Conservation (phyloP, 805 yeast genomes). For the Priceomyces carsonii region DNA sequence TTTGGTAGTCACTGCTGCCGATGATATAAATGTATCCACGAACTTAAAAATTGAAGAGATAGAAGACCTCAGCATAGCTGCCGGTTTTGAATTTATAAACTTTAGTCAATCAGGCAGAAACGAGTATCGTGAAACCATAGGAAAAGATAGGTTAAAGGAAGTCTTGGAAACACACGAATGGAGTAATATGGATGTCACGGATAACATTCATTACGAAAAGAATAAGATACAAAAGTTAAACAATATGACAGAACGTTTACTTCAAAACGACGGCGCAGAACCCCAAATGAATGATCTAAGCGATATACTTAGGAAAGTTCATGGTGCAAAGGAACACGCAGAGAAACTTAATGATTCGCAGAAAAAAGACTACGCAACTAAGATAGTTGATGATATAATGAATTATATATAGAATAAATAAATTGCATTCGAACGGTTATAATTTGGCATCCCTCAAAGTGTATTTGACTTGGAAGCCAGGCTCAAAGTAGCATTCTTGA, state of each 20-base stretch:
- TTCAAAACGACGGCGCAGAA: slow-evolving; percentile 12
- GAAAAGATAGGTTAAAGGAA: slow-evolving; percentile 45
- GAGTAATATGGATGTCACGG: slow-evolving; percentile 21
- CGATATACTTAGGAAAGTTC: slow-evolving; percentile 30
- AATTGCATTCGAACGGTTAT: slow-evolving; percentile 30
- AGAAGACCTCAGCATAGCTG: slow-evolving; percentile 38
- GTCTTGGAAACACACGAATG: slow-evolving; percentile 52
- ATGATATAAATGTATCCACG: slow-evolving; percentile 2
- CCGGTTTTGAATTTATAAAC: slow-evolving; percentile 47
- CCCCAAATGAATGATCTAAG: slow-evolving; percentile 24
- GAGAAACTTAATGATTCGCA: slow-evolving; percentile 23
- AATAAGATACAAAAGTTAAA: slow-evolving; percentile 20
- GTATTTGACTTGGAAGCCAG: slow-evolving; percentile 48
- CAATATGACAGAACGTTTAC: slow-evolving; percentile 28
- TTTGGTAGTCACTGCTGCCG: slow-evolving; percentile 32
- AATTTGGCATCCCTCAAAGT: slow-evolving; percentile 10
- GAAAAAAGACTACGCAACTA: slow-evolving; percentile 32
- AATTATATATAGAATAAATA: slow-evolving; percentile 36
- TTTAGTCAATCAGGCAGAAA: slow-evolving; percentile 32
- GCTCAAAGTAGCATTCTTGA: slow-evolving; percentile 72
- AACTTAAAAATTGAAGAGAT: slow-evolving; percentile 19
- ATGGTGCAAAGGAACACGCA: slow-evolving; percentile 34
- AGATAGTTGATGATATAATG: slow-evolving; percentile 39
- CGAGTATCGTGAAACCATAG: slow-evolving; percentile 45
- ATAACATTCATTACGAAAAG: slow-evolving; percentile 16